phyloP scores from a whole-genome alignment of 345 rosid genomes.

The Populus tremula region DNA sequence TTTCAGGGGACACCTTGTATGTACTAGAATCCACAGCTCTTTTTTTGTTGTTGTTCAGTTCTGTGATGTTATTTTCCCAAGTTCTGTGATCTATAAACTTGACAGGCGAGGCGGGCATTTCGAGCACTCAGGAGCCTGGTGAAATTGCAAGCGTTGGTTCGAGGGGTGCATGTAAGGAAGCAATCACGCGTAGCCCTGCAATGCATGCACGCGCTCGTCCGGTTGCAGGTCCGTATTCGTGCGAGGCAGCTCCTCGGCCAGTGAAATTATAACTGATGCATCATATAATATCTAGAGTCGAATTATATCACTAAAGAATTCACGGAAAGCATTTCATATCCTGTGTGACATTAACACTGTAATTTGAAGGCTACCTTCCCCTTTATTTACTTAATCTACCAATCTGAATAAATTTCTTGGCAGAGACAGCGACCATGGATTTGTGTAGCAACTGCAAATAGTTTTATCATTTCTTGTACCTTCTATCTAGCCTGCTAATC shows the following conservation, averaged over 20 bases:
- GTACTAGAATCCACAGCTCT: not conserved
- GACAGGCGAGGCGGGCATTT: slow-evolving; percentile 71
- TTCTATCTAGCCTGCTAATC: not conserved
- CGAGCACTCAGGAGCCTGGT: slow-evolving; percentile 77
- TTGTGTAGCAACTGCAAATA: not conserved
- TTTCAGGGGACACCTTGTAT: slow-evolving; percentile 86
- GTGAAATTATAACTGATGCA: slow-evolving; percentile 5
- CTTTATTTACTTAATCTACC: not conserved
- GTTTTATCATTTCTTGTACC: not conserved
- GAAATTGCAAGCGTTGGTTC: slow-evolving; percentile 72
- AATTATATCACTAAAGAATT: not conserved
- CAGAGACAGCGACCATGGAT: not conserved
- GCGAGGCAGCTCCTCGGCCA: slow-evolving; percentile 61
- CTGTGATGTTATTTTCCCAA: not conserved
- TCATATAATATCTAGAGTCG: not conserved
- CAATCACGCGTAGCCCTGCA: slow-evolving; percentile 66
- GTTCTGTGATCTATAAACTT: not conserved
- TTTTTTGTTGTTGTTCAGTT: not conserved
- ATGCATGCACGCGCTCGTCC: slow-evolving; percentile 73
- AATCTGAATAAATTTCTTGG: not conserved
- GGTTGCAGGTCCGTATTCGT: slow-evolving; percentile 71
- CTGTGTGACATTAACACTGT: not conserved
- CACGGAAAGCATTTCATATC: not conserved
- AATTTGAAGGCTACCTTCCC: not conserved
- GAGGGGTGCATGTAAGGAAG: slow-evolving; percentile 60